These are phyloP conservation scores for Ustilaginoidea virens DNA, from an alignment of 2,329 filamentous ascomycete genomes.

Conservation along the genomic window DNA sequence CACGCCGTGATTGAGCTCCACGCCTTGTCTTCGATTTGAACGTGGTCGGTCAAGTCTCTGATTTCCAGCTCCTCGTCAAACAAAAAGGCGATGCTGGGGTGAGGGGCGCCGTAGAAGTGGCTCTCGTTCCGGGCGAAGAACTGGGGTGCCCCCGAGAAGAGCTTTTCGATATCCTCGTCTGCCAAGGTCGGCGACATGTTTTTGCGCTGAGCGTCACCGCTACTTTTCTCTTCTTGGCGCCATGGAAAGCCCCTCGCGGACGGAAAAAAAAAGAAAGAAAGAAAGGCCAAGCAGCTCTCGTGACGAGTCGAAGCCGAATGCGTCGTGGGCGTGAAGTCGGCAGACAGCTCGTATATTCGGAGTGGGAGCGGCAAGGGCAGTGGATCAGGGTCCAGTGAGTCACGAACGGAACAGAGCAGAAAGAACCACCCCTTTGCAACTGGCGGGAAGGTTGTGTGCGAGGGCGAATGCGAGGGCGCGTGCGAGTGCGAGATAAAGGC, in stretches of 20 bases:
- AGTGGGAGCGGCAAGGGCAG: background rate
- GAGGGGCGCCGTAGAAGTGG: conserved; percentile 41
- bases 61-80: conserved; percentile 49
- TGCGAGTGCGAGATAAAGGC: no score
- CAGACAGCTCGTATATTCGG: background rate
- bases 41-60: conserved; percentile 48
- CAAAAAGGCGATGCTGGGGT: conserved; percentile 50
- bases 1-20: conserved; percentile 49
- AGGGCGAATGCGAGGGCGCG: no score
- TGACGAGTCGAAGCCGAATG: no score
- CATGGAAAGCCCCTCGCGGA: no score
- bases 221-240: no score
- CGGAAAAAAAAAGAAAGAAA: no score
- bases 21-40: conserved; percentile 45
- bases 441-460: no score
- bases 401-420: no score
- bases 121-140: conserved; percentile 48
- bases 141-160: conserved; percentile 64
- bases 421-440: no score
- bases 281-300: no score
- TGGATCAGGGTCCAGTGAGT: background rate
- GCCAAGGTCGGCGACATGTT: conserved; percentile 37
- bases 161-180: conserved; percentile 46
- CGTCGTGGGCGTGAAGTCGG: background rate
- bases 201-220: conserved; percentile 29